These are phyloP conservation scores for Mycena metata DNA, from an alignment of 768 basidiomycete species.

Conservation along the genomic window DNA sequence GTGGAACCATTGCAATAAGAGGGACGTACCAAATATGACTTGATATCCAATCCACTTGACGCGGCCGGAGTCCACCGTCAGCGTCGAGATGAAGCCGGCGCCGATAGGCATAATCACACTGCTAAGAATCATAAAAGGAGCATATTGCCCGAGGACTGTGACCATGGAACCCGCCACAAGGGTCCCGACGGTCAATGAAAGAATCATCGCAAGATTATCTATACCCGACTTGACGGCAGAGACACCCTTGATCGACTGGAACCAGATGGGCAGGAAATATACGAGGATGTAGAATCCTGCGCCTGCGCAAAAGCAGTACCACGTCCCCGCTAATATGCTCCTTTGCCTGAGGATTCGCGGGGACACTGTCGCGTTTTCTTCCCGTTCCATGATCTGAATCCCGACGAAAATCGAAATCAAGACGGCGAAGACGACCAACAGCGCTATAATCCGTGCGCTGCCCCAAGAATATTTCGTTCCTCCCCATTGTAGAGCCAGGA, in stretches of 20 bases:
- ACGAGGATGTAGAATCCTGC: slow-evolving; percentile 32
- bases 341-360: slow-evolving; percentile 30
- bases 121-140: slow-evolving; percentile 41
- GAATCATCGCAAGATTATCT: slow-evolving; percentile 51
- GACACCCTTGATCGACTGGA: slow-evolving; percentile 55
- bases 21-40: slow-evolving; percentile 22
- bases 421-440: slow-evolving; percentile 31
- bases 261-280: slow-evolving; percentile 36
- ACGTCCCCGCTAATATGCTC: slow-evolving; percentile 29
- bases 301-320: slow-evolving; percentile 25
- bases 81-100: slow-evolving; percentile 51
- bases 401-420: slow-evolving; percentile 25
- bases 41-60: slow-evolving; percentile 42
- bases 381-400: slow-evolving; percentile 28
- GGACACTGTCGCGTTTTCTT: slow-evolving; percentile 33
- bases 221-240: slow-evolving; percentile 52
- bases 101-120: slow-evolving; percentile 53
- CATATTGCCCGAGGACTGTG: slow-evolving; percentile 51
- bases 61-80: slow-evolving; percentile 41
- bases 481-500: slow-evolving; percentile 60
- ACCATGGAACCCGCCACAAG: slow-evolving; percentile 55
- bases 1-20: neutral
- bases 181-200: slow-evolving; percentile 54
- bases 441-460: slow-evolving; percentile 35
- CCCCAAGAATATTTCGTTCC: slow-evolving; percentile 58